Evolutionary conservation across 768 basidiomycete genomes (phyloP).

Genomic region (Artomyces pyxidatus): DNA sequence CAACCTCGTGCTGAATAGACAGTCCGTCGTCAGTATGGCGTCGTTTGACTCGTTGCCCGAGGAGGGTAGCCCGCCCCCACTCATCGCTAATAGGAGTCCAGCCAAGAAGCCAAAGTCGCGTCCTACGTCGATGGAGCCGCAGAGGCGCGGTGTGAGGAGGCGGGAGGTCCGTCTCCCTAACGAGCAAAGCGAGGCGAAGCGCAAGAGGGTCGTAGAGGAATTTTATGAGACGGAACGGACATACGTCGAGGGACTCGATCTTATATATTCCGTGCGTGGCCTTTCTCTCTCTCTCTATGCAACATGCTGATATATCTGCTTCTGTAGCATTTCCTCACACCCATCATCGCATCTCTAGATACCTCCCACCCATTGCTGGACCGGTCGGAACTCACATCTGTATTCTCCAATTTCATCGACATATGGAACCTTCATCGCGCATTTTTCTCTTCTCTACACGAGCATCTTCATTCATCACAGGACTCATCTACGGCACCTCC

Average conservation of each 20-base stretch:
- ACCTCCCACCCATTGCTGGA: constrained; percentile 60
- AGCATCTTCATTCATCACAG: constrained; percentile 27
- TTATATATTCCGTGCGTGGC: constrained; percentile 65
- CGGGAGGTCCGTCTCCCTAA: constrained; percentile 33
- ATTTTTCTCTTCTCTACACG: constrained; percentile 55
- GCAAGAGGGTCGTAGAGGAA: constrained; percentile 67
- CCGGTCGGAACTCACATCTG: constrained; percentile 56
- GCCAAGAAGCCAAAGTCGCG: constrained; percentile 21
- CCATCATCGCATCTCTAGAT: constrained; percentile 70
- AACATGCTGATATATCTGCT: background rate
- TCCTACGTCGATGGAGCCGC: constrained; percentile 33
- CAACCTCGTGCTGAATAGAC: constrained; percentile 39
- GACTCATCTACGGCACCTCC: constrained; percentile 24
- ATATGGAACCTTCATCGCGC: constrained; percentile 85
- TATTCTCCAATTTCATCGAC: constrained; percentile 87
- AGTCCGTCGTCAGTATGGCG: constrained; percentile 61
- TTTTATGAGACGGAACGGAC: constrained; percentile 76
- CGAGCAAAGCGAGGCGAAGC: constrained; percentile 45
- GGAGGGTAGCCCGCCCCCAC: constrained; percentile 26
- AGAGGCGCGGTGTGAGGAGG: constrained; percentile 29
- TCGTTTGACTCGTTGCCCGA: constrained; percentile 71
- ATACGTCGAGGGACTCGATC: constrained; percentile 75
- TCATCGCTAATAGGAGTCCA: constrained; percentile 26
- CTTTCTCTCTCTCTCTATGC: background rate
- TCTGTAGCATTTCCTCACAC: constrained; percentile 72